Evolutionary conservation across 2,329 filamentous ascomycete species (phyloP), one percentile per base, ranked within the genome.

Genomic region (Malbranchea cinnamomea): DNA sequence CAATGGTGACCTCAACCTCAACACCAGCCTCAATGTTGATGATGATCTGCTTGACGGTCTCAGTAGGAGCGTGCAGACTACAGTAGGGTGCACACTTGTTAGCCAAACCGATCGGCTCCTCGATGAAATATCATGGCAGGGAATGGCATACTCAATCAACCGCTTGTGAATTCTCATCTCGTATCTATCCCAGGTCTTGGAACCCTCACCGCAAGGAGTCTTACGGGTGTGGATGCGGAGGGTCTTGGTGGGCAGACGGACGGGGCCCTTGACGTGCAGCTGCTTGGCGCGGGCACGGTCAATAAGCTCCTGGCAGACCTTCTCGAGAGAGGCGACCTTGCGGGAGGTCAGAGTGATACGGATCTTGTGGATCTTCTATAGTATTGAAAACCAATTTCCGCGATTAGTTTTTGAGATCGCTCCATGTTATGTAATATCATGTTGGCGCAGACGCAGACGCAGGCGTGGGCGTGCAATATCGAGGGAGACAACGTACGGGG

Each of bases 121-220:
- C 7, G n/a, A n/a, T 16, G 5, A 12, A 6, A 11, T 6, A 23
- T 21, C 23, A 13, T 9, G 20, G 10, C 17, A 29, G 3, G 26
- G 32, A 28, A 30, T 23, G 25, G 71, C 74, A 52, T 59, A 81
- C 74, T 93, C 85, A 58, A 94, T 94, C 57, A 94, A 72, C 51
- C 85, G 80, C 79, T 94, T 94, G 76, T 94, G 84, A 62, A 94
- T 92, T 68, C 87, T 79, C 84, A 98, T 91, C 78, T 98, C 87
- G 65, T 71, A 98, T 63, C 72, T 77, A 63, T 95, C 89, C 89
- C 89, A 98, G 58, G 89, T 98, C 83, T 98, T 98, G 65, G 80
- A 91, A 68, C 89, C 89, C 76, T 98, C 89, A 80, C 89, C 89
- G 68, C 81, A 89, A 62, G 89, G 89, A 45, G 89, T 95, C 80